phyloP scores from a whole-genome alignment of 768 basidiomycete species.

The Chiua virens region DNA sequence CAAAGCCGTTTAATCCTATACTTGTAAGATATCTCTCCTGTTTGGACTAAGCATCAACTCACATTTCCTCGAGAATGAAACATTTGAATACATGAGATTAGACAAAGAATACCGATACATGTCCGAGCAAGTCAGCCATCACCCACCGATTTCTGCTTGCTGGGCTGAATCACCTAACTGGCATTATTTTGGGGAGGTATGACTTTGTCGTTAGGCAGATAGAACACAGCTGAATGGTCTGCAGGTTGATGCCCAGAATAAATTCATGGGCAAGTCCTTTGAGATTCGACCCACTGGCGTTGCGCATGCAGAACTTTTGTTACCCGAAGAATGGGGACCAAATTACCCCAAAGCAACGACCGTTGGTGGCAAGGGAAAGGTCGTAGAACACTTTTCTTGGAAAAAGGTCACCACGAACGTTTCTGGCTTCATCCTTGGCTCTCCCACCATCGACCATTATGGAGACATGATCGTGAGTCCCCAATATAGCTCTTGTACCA shows the following conservation, averaged over 20 bases:
- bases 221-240: neutral
- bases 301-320: constrained; percentile 80
- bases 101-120: constrained; percentile 91
- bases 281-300: constrained; percentile 96
- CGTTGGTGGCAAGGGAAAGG: constrained; percentile 45
- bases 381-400: constrained; percentile 92
- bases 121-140: constrained; percentile 96
- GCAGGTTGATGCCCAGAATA: constrained; percentile 94
- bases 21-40: constrained; percentile 48
- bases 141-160: constrained; percentile 95
- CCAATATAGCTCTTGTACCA: neutral
- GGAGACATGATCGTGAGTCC: constrained; percentile 87
- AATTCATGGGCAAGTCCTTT: constrained; percentile 94
- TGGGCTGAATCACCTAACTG: constrained; percentile 89
- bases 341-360: constrained; percentile 60
- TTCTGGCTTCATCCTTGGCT: constrained; percentile 91
- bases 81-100: constrained; percentile 88
- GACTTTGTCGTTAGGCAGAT: neutral
- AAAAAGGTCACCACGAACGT: constrained; percentile 92
- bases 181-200: constrained; percentile 88
- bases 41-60: neutral
- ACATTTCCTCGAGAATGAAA: constrained; percentile 61
- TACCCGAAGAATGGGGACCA: constrained; percentile 66
- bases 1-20: constrained; percentile 97
- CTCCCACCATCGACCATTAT: constrained; percentile 87